Percentiles rank a stretch among this genome's conserved stretches.
Evolutionary conservation across 129 eudicot genomes (phyloP).

Genomic region (Chrysanthemum lavandulifolium): DNA sequence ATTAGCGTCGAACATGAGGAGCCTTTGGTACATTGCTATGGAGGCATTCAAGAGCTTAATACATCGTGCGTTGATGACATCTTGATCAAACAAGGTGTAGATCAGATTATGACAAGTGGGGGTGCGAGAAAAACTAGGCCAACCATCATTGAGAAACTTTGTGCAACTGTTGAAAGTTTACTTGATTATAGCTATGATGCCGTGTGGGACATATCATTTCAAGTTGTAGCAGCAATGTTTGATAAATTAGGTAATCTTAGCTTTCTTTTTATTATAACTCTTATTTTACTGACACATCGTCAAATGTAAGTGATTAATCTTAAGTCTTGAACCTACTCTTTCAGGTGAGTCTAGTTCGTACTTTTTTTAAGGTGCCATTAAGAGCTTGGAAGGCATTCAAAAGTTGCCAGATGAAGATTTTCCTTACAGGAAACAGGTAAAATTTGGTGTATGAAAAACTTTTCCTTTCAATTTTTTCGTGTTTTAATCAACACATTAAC

Average conservation of each 20-base stretch:
- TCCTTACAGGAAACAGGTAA: slow-evolving; percentile 76
- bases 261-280: background rate
- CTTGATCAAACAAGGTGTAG: slow-evolving; percentile 81
- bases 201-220: slow-evolving; percentile 96
- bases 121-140: slow-evolving; percentile 52
- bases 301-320: slow-evolving; percentile 3
- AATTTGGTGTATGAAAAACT: background rate
- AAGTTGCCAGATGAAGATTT: slow-evolving; percentile 87
- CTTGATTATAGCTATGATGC: slow-evolving; percentile 70
- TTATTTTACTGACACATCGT: background rate
- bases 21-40: slow-evolving; percentile 71
- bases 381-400: slow-evolving; percentile 79
- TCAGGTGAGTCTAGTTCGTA: slow-evolving; percentile 62
- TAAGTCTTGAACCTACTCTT: slow-evolving; percentile 8
- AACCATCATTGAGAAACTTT: slow-evolving; percentile 74
- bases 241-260: slow-evolving; percentile 71
- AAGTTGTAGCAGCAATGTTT: slow-evolving; percentile 81
- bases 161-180: slow-evolving; percentile 74
- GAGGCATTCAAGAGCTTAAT: slow-evolving; percentile 77
- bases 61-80: slow-evolving; percentile 72
- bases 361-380: slow-evolving; percentile 54
- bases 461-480: background rate
- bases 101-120: slow-evolving; percentile 46
- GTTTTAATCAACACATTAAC: slow-evolving; percentile 3
- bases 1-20: slow-evolving; percentile 92